Conservation (phyloP, 148 eudicot genomes). For the Rhododendron molle region DNA sequence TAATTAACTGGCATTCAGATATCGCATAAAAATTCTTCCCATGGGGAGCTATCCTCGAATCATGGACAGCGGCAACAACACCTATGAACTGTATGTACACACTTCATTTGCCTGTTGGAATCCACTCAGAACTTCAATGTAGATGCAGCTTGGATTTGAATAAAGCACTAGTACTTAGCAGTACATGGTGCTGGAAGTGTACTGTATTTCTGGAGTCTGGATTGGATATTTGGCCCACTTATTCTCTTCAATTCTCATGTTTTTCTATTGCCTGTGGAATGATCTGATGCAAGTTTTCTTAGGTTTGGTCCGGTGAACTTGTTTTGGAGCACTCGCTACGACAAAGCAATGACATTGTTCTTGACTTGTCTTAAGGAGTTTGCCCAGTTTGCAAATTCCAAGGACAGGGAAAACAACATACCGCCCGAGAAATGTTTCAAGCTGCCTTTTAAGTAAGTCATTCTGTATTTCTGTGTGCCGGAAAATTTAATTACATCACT, state of each 20-base stretch:
- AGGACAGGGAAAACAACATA: constrained; percentile 82
- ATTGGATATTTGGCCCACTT: background rate
- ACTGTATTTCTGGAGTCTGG: background rate
- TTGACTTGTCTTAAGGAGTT: constrained; percentile 95
- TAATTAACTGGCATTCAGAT: constrained; percentile 45
- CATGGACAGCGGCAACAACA: constrained; percentile 83
- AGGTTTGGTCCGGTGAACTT: constrained; percentile 98
- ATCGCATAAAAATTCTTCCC: constrained; percentile 80
- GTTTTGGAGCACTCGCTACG: constrained; percentile 99
- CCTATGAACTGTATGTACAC: constrained; percentile 83
- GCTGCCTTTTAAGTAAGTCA: constrained; percentile 83
- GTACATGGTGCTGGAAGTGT: background rate
- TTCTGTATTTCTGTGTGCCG: background rate
- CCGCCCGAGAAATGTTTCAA: constrained; percentile 86
- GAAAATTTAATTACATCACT: background rate
- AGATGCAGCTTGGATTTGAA: background rate
- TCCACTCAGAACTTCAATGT: background rate
- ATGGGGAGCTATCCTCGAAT: constrained; percentile 99
- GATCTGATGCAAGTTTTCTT: background rate
- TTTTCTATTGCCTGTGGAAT: background rate
- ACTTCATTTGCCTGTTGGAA: background rate
- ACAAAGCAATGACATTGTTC: constrained; percentile 96
- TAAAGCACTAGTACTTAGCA: background rate
- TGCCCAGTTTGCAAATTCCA: constrained; percentile 49
- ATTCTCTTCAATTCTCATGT: background rate